Base-by-base conservation (phyloP, 1,284 basidiomycete species). In the Exobasidium cylindrosporum region DNA sequence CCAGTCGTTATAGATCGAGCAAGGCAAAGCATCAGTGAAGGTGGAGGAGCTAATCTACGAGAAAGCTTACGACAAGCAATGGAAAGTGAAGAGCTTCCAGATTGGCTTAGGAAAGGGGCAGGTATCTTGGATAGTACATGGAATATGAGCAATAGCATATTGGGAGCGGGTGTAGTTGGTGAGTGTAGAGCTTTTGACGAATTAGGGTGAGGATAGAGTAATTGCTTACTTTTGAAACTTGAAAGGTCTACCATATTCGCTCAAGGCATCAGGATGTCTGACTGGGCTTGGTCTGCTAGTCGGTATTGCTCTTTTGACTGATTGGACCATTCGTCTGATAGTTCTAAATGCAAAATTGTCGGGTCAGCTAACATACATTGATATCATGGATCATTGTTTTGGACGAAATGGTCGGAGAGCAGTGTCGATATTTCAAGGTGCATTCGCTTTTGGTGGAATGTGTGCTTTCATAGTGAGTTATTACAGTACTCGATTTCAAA, bases 321-420 rank as follows among this genome's bases (percentile, higher is more conserved):
- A 97, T 81, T 98, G 95, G 95, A 98, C 96, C 2, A 97, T 99
- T 64, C 88, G 94, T 13, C 86, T 99, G 32, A 95, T 97, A 58
- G 81, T 82, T 1, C 81, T 94, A 70, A 97, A 97, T 77, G 94
- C 93, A 32, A 99, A 99, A 82, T 84, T 99, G 63, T 92, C 90
- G 71, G 95, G 96, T 0, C 84, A 90, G 56, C 87, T 87, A 67
- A 93, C 92, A 1, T 99, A 98, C 79, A 96, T 97, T 68, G 95
- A 91, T 70, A 91, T 96, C 66, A 96, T 97, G 92, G 84, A 91
- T 76, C 89, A 89, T 62, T 97, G 93, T 81, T 99, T 95, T 77
- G 96, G 96, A 7, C 82, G 86, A 14, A 63, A 73, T 28, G 77
- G 77, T 1, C 73, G 73, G 52, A 90, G 91, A 2, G 91, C 92